These are phyloP conservation scores for Ganoderma multipileum DNA, from an alignment of 1,284 basidiomycete species.

Conservation along the genomic window DNA sequence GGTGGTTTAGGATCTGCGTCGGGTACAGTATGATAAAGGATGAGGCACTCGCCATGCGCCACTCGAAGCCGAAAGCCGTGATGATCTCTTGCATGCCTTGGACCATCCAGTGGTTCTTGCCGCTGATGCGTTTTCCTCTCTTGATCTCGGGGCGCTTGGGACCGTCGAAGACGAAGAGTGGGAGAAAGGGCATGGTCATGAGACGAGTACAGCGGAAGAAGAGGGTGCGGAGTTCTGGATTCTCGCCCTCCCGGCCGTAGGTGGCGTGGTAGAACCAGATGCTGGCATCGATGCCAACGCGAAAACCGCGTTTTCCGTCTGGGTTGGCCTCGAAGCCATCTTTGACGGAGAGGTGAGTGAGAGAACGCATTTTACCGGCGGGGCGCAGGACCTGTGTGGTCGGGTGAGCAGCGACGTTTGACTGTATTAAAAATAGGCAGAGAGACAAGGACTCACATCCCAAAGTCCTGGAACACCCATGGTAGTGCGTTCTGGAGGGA, in stretches of 20 bases:
- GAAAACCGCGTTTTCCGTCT: slow-evolving; percentile 63
- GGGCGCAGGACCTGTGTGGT: slow-evolving; percentile 64
- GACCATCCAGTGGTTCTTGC: slow-evolving; percentile 67
- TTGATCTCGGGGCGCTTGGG: slow-evolving; percentile 85
- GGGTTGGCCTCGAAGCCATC: slow-evolving; percentile 75
- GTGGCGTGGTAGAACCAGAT: slow-evolving; percentile 86
- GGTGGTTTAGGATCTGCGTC: background rate
- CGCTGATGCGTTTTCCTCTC: slow-evolving; percentile 75
- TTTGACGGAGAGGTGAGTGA: slow-evolving; percentile 71
- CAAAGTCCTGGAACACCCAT: slow-evolving; percentile 33
- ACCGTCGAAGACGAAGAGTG: slow-evolving; percentile 96
- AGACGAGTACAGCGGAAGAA: slow-evolving; percentile 82
- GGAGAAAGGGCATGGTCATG: slow-evolving; percentile 80
- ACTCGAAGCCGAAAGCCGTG: slow-evolving; percentile 89
- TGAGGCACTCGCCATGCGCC: slow-evolving; percentile 66
- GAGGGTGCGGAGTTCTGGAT: slow-evolving; percentile 76
- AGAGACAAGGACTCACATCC: slow-evolving; percentile 22
- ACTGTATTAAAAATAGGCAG: background rate
- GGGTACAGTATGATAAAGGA: no score
- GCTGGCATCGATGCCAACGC: slow-evolving; percentile 81
- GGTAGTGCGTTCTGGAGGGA: background rate
- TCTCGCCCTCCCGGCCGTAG: slow-evolving; percentile 78
- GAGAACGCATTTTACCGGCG: slow-evolving; percentile 64
- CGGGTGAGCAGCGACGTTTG: background rate
- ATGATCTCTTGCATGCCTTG: slow-evolving; percentile 82